phyloP scores from a whole-genome alignment of 169 alveolate genomes.

The Cytauxzoon felis region DNA sequence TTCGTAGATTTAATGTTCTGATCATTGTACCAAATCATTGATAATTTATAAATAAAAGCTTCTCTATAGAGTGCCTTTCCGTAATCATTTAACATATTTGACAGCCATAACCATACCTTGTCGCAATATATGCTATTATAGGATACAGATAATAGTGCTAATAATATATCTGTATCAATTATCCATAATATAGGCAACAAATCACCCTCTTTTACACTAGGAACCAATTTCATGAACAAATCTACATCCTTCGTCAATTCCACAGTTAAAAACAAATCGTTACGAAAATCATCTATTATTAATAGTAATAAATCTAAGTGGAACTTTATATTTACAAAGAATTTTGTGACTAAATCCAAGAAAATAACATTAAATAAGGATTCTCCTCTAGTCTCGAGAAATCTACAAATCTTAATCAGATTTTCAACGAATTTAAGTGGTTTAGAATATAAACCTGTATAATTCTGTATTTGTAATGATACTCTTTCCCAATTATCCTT shows the following conservation, averaged over 20 bases:
- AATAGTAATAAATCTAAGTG: constrained; percentile 51
- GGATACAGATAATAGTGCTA: constrained; percentile 17
- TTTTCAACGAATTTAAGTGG: constrained; percentile 24
- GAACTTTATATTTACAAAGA: constrained; percentile 35
- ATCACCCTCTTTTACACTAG: constrained; percentile 8
- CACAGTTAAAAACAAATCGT: not conserved
- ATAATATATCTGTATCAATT: constrained; percentile 40
- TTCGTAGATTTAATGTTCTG: constrained; percentile 4
- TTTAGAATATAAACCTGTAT: constrained; percentile 15
- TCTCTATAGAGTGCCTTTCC: constrained; percentile 15
- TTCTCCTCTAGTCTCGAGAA: constrained; percentile 37
- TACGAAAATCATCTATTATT: constrained; percentile 19
- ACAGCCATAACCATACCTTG: constrained; percentile 21
- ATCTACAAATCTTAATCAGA: constrained; percentile 37
- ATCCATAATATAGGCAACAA: constrained; percentile 31
- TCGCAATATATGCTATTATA: constrained; percentile 10
- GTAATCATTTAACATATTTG: constrained; percentile 14
- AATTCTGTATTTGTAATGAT: constrained; percentile 35
- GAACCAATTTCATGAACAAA: constrained; percentile 18
- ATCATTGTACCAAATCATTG: constrained; percentile 47
- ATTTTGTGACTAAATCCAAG: constrained; percentile 19
- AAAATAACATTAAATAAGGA: constrained; percentile 19
- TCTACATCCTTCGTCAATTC: constrained; percentile 20
- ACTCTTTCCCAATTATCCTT: constrained; percentile 39
- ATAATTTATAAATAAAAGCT: constrained; percentile 46